Conservation (phyloP, 2,329 filamentous ascomycete genomes). For the Fusarium oxysporum region DNA sequence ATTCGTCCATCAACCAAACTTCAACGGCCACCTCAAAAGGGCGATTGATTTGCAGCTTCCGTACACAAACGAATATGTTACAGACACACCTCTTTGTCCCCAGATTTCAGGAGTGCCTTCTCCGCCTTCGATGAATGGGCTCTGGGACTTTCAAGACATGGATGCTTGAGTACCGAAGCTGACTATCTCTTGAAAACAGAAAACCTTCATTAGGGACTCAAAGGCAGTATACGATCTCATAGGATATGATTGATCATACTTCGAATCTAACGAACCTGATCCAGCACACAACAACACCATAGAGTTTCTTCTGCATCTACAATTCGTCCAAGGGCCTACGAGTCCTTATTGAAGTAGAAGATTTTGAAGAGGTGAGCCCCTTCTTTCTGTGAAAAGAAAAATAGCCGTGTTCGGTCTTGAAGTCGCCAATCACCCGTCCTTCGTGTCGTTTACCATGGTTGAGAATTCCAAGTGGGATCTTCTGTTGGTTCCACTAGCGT, state of each 20-base stretch:
- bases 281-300: not conserved
- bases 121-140: slow-evolving; percentile 26
- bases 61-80: not conserved
- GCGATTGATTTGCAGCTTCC: slow-evolving; percentile 7
- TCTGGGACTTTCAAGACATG: slow-evolving; percentile 13
- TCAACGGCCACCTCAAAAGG: slow-evolving; percentile 10
- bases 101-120: slow-evolving; percentile 46
- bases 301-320: not conserved
- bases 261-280: not conserved
- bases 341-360: not conserved
- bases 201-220: not conserved
- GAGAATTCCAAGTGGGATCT: not conserved
- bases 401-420: not conserved
- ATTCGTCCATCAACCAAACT: slow-evolving; percentile 18
- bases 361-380: not conserved
- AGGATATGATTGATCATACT: slow-evolving; percentile 7
- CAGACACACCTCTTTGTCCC: slow-evolving; percentile 38
- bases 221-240: slow-evolving; percentile 2
- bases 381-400: not conserved
- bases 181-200: slow-evolving; percentile 4
- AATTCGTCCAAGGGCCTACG: not conserved
- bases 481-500: slow-evolving; percentile 18
- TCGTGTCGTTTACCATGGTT: slow-evolving; percentile 1
- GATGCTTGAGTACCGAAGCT: slow-evolving; percentile 24
- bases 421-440: not conserved